Base-by-base conservation (phyloP, 352 stramenopile genomes). In the Pythium aristosporum region DNA sequence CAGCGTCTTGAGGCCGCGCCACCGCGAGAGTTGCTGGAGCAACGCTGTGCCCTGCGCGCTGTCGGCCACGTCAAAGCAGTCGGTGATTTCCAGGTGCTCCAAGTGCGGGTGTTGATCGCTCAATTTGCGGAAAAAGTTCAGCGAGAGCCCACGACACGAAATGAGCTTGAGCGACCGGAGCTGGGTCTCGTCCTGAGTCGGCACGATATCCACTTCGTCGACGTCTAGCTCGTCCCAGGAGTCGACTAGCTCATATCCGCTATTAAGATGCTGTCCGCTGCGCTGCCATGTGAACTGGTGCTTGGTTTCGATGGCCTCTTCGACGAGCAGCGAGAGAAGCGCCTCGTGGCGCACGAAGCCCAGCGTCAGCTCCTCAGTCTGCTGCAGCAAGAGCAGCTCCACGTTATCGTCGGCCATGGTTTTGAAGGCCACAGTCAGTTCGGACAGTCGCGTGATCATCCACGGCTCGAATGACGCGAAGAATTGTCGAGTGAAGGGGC, bases 221-320 rank as follows among this genome's bases (percentile, higher is more conserved):
- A 85, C 73, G 41, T 89, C 78, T 10, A 92, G 68, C 20, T 89
- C 81, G 61, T 91, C 83, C 83, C 83, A 92, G 5, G 68, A 85
- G 42, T 92, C 83, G 2, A 82, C 78, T 13, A 79, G 68, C 28
- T 75, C 62, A 34, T 83, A 69, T 2, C 41, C 36, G 65, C 50
- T 49, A 11, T 68, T 20, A 59, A 66, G 64, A 15, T 60, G n/a
- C 16, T 62, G 41, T 15, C 51, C 55, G 23, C 25, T 68, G 18
- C 73, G 63, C 21, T 76, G 74, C 80, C 77, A 90, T 18, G 69
- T 67, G 61, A 89, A 73, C 49, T 76, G 69, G 5, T 69, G 66
- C 11, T 86, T 72, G 41, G 36, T 39, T 20, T 57, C 61, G 5
- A 43, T 53, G 2, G 73, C 63, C 3, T 80, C 67, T 48, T 68